These are phyloP conservation scores for Lasiodiplodia sp. DNA, from an alignment of 2,329 filamentous ascomycete species.

Conservation along the genomic window DNA sequence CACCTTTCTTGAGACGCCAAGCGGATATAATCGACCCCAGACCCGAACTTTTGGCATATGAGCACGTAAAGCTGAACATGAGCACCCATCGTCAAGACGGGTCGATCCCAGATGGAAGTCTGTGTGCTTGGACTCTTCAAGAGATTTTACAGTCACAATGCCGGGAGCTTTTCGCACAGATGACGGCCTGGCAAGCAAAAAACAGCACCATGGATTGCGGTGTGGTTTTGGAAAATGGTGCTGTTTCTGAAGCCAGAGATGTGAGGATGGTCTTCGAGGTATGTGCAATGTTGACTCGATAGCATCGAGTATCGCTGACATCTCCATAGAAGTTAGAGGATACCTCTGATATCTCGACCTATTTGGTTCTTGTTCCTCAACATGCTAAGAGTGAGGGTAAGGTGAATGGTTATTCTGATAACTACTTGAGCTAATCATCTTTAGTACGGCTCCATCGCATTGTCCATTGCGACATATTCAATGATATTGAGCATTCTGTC, in stretches of 20 bases:
- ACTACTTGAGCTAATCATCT: slow-evolving; percentile 22
- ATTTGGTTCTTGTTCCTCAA: slow-evolving; percentile 36
- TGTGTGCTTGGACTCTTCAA: slow-evolving; percentile 50
- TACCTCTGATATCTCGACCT: slow-evolving; percentile 30
- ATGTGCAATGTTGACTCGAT: slow-evolving; percentile 32
- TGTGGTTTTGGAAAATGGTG: slow-evolving; percentile 54
- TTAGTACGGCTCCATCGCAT: slow-evolving; percentile 43
- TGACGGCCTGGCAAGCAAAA: slow-evolving; percentile 54
- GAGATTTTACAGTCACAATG: slow-evolving; percentile 45
- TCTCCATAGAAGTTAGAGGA: slow-evolving; percentile 19
- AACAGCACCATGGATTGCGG: slow-evolving; percentile 73
- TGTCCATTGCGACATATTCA: slow-evolving; percentile 49
- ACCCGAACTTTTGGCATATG: slow-evolving; percentile 33
- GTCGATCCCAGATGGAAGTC: slow-evolving; percentile 44
- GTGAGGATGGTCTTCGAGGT: slow-evolving; percentile 64
- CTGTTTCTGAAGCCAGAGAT: slow-evolving; percentile 56
- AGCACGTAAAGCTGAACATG: slow-evolving; percentile 44
- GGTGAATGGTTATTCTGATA: background rate
- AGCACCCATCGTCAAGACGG: slow-evolving; percentile 53
- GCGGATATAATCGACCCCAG: slow-evolving; percentile 42
- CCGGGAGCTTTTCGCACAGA: slow-evolving; percentile 44
- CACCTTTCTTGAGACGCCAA: slow-evolving; percentile 61
- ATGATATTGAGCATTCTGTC: slow-evolving; percentile 44
- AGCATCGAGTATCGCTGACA: slow-evolving; percentile 12
- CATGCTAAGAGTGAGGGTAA: slow-evolving; percentile 31